Evolutionary conservation across 306 rosid species (phyloP).

Genomic region (Erythrophleum fordii): DNA sequence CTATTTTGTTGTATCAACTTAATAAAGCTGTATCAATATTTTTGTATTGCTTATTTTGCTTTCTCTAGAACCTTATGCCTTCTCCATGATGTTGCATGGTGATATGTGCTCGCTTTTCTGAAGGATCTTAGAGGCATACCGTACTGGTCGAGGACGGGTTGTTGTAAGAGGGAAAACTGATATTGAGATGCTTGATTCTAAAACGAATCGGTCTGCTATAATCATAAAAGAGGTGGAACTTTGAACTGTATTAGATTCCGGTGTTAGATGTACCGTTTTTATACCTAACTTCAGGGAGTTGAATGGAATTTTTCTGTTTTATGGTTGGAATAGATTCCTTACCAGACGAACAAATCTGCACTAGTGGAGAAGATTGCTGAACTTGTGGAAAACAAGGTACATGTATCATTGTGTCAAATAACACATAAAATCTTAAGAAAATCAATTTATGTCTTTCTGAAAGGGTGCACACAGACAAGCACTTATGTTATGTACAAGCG

Average conservation of each 20-base stretch:
- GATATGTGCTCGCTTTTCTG: conserved; percentile 41
- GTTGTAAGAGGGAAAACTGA: conserved; percentile 93
- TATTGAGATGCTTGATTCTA: conserved; percentile 85
- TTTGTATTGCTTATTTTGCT: background rate
- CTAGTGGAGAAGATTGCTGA: conserved; percentile 97
- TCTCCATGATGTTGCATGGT: background rate
- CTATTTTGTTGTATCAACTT: background rate
- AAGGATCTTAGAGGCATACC: conserved; percentile 94
- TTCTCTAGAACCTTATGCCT: background rate
- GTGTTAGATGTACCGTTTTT: conserved; percentile 26
- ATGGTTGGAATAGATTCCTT: conserved; percentile 77
- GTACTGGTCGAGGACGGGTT: conserved; percentile 88
- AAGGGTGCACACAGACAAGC: background rate
- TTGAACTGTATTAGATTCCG: conserved; percentile 29
- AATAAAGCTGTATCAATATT: background rate
- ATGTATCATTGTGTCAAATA: conserved; percentile 36
- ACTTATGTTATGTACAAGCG: background rate
- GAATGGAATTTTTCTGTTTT: conserved; percentile 18
- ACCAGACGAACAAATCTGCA: conserved; percentile 89
- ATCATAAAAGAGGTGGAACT: conserved; percentile 79
- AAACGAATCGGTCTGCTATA: conserved; percentile 74
- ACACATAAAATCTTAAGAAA: conserved; percentile 1
- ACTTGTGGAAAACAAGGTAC: conserved; percentile 92
- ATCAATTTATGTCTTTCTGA: conserved; percentile 14
- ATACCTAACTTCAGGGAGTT: conserved; percentile 23